These are phyloP conservation scores for Solanum clarkiae DNA, from an alignment of 257 asterid genomes.

Conservation along the genomic window DNA sequence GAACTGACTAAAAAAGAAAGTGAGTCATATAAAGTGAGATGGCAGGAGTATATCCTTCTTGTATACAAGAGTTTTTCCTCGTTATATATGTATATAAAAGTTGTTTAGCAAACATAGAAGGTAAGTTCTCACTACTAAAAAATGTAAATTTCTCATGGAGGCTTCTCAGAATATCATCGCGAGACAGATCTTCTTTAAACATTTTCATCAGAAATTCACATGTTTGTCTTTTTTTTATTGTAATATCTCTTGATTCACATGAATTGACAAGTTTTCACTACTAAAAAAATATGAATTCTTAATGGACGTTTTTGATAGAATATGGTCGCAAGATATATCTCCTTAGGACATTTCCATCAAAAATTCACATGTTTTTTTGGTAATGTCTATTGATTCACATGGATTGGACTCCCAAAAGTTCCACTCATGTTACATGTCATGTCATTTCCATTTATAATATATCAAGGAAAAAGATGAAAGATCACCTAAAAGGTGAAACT, in stretches of 20 bases:
- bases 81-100: not conserved
- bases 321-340: too few species aligned
- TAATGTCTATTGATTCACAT: not conserved
- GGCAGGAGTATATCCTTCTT: too few species aligned
- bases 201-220: not conserved
- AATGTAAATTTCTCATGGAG: too few species aligned
- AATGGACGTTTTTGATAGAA: too few species aligned
- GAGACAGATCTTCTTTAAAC: too few species aligned
- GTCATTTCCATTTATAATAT: not conserved
- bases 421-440: not conserved
- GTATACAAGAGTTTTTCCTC: too few species aligned
- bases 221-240: too few species aligned
- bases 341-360: too few species aligned
- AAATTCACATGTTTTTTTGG: too few species aligned
- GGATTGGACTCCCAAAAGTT: not conserved
- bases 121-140: not conserved
- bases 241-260: not conserved
- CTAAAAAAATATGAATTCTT: not conserved
- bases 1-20: too few species aligned
- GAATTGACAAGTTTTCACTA: not conserved
- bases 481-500: not conserved
- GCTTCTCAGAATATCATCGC: too few species aligned
- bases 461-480: not conserved
- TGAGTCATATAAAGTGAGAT: too few species aligned
- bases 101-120: not conserved